Evolutionary conservation across 2,329 filamentous ascomycete species (phyloP).

Genomic region (Fusarium graminum): DNA sequence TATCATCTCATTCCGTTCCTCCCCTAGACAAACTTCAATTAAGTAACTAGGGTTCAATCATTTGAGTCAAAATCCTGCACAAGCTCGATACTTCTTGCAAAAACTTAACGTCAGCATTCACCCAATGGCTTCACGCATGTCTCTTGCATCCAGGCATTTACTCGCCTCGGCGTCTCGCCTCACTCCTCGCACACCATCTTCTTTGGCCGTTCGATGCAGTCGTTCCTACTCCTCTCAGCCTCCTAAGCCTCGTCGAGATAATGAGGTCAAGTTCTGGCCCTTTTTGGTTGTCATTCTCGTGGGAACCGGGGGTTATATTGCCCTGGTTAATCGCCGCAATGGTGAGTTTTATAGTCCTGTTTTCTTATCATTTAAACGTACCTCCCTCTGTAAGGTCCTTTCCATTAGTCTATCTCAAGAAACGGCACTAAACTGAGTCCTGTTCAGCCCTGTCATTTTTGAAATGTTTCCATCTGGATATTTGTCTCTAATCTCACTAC

Average conservation of each 20-base stretch:
- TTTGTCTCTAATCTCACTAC: background rate
- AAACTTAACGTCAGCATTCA: constrained; percentile 3
- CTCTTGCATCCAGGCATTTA: constrained; percentile 48
- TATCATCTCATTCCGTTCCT: constrained; percentile 4
- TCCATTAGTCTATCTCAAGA: background rate
- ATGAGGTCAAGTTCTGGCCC: constrained; percentile 68
- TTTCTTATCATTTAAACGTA: background rate
- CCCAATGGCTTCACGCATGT: constrained; percentile 53
- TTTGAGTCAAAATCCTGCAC: background rate
- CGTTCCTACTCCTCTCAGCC: constrained; percentile 61
- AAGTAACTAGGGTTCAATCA: background rate
- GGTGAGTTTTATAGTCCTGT: constrained; percentile 54
- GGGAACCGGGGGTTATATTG: constrained; percentile 63
- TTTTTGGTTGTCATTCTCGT: constrained; percentile 65
- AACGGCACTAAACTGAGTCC: background rate
- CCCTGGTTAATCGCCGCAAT: constrained; percentile 63
- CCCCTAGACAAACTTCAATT: background rate
- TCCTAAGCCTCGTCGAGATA: constrained; percentile 54
- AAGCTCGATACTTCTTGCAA: background rate
- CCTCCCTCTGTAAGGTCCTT: background rate
- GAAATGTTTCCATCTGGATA: background rate
- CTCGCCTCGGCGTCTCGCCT: constrained; percentile 43
- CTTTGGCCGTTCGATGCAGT: constrained; percentile 36
- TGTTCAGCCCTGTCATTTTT: background rate
- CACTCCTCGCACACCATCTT: constrained; percentile 32